phyloP scores from a whole-genome alignment of 495 filamentous ascomycete genomes.

The Podospora tetraspora region DNA sequence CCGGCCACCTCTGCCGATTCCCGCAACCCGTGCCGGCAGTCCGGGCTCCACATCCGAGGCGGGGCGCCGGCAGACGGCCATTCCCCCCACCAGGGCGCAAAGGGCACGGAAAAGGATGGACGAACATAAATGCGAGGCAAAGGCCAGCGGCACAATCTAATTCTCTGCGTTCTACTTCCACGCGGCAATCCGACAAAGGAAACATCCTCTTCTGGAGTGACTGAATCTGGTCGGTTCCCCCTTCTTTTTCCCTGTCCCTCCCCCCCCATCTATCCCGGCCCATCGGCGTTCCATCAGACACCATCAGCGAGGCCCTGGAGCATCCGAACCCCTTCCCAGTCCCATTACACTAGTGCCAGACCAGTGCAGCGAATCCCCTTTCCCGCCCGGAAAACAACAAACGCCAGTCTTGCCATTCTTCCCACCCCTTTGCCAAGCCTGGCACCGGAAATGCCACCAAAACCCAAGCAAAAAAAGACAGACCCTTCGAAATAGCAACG shows the following conservation, averaged over 20 bases:
- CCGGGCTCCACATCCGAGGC: not conserved
- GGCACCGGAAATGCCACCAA: not conserved
- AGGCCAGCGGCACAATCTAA: not conserved
- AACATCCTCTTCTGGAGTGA: not conserved
- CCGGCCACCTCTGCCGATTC: not conserved
- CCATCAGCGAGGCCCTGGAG: no score
- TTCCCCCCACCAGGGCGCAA: no score
- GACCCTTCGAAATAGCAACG: not conserved
- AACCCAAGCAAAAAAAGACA: not conserved
- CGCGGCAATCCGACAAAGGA: not conserved
- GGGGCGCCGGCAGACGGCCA: not conserved
- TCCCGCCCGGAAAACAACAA: not conserved
- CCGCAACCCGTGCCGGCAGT: not conserved
- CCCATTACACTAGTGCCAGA: slow-evolving; percentile 8
- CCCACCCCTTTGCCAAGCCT: not conserved
- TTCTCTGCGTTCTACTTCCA: not conserved
- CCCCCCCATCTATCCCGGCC: not conserved
- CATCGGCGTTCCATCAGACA: not conserved
- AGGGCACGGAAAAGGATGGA: no score
- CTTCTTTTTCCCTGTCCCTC: not conserved
- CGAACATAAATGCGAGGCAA: not conserved
- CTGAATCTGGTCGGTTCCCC: not conserved
- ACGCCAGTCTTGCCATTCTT: slow-evolving; percentile 5
- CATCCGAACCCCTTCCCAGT: not conserved
- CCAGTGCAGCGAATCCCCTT: not conserved